Conservation (phyloP, 768 basidiomycete genomes). For the Lactarius pseudohatsudake region DNA sequence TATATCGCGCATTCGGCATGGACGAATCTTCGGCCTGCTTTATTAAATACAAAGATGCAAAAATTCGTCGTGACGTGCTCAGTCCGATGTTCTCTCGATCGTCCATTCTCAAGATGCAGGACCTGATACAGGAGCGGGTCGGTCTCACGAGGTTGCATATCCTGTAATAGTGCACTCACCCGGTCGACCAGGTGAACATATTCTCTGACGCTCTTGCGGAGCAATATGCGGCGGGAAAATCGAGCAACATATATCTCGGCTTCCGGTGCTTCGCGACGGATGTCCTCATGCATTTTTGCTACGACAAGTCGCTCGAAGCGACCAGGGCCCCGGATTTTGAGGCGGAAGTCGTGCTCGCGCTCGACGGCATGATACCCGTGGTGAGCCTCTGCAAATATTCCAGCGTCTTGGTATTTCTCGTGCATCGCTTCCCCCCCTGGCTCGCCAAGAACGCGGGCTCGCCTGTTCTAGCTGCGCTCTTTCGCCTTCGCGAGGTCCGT, state of each 20-base stretch:
- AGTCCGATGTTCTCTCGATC: conserved; percentile 43
- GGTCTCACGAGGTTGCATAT: not conserved
- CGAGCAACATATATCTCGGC: conserved; percentile 39
- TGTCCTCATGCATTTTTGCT: conserved; percentile 44
- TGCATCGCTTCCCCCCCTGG: conserved; percentile 10
- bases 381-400: conserved; percentile 21
- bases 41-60: conserved; percentile 39
- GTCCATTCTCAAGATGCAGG: conserved; percentile 42
- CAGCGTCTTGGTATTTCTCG: not conserved
- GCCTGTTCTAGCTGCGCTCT: conserved; percentile 7
- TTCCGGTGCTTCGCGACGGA: conserved; percentile 43
- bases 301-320: conserved; percentile 36
- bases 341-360: conserved; percentile 33
- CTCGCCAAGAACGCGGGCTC: conserved; percentile 16
- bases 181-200: conserved; percentile 1
- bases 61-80: conserved; percentile 38
- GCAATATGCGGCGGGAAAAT: conserved; percentile 36
- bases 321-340: conserved; percentile 37
- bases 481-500: conserved; percentile 21
- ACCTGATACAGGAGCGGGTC: conserved; percentile 39
- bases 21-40: conserved; percentile 41
- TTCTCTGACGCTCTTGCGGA: conserved; percentile 7
- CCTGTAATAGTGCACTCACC: not conserved
- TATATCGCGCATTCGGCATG: conserved; percentile 42
- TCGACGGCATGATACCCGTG: conserved; percentile 24